Evolutionary conservation across 257 asterid genomes (phyloP), one percentile per base, ranked within the genome.

Genomic region (Nicotiana knightiana): DNA sequence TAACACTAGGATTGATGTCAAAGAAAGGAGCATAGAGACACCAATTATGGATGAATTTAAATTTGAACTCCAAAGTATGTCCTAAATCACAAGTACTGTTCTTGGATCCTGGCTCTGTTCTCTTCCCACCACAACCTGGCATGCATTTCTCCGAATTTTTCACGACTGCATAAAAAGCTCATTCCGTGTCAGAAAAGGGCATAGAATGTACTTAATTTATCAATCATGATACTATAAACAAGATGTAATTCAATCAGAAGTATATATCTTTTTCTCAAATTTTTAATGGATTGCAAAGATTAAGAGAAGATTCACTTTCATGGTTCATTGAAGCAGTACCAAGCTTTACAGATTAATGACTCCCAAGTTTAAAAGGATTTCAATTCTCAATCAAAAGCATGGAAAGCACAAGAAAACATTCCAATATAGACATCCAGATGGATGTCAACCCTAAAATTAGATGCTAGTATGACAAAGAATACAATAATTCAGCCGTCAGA

Each of bases 81-180:
- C 79, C 43, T 73, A 73, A 48, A 73, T 93, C 91, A 96, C 86
- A 96, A 86, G 90, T 93, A 96, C 76, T 93, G 99, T 79, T 90
- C 91, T 84, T 96, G 99, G 77, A 96, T 93, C 86, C 99, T 88
- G 67, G 95, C 86, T 92, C 92, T 87, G 89, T 96, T 94, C 77
- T 85, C 96, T 86, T 94, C 99, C 99, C 99, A 96, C 99, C 99
- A 96, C 85, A 88, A 70, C 88, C 98, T 89, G 64, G 99, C 99
- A 54, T 96, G 98, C 93, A 81, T 91, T 90, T 96, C 99, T 75
- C 94, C 97, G 48, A 96, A 96, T 83, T 70, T 91, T 87, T 96
- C 99, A 62, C 99, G 98, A 87, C 99, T 96, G 97, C 90, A 90
- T 35, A 39, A 71, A 67, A 51, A 37, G 54, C 13, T 21, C 37